phyloP scores from a whole-genome alignment of 2,329 filamentous ascomycete genomes.

The Diaporthe longicolla region DNA sequence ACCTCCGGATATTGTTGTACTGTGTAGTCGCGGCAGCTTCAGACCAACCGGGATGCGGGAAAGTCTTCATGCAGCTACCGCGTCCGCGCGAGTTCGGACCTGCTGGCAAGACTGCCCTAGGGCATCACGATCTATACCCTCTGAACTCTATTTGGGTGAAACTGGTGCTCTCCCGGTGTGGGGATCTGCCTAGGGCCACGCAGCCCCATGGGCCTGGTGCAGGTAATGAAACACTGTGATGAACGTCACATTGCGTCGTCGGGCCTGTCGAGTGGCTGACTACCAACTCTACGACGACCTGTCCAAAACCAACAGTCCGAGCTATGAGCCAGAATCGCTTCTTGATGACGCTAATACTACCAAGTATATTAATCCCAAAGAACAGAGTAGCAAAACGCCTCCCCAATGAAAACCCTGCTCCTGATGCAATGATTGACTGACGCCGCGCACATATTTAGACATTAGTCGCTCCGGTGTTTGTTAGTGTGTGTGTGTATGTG shows the following conservation, averaged over 20 bases:
- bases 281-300: neutral
- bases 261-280: neutral
- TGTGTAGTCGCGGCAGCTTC: neutral
- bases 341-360: conserved; percentile 21
- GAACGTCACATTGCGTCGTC: conserved; percentile 7
- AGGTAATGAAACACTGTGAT: conserved; percentile 16
- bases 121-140: neutral
- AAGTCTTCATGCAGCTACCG: neutral
- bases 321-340: conserved; percentile 9
- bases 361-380: conserved; percentile 5
- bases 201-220: neutral
- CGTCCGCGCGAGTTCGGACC: neutral
- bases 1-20: neutral
- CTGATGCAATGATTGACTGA: conserved; percentile 31
- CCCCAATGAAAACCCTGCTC: conserved; percentile 3
- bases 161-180: neutral
- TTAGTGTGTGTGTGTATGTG: neutral
- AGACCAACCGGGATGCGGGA: neutral
- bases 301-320: neutral
- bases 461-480: conserved; percentile 18
- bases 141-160: neutral
- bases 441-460: conserved; percentile 31
- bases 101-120: neutral
- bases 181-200: neutral
- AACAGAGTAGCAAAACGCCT: conserved; percentile 4